Evolutionary conservation across 768 basidiomycete species (phyloP).

Genomic region (Kwoniella sp.): DNA sequence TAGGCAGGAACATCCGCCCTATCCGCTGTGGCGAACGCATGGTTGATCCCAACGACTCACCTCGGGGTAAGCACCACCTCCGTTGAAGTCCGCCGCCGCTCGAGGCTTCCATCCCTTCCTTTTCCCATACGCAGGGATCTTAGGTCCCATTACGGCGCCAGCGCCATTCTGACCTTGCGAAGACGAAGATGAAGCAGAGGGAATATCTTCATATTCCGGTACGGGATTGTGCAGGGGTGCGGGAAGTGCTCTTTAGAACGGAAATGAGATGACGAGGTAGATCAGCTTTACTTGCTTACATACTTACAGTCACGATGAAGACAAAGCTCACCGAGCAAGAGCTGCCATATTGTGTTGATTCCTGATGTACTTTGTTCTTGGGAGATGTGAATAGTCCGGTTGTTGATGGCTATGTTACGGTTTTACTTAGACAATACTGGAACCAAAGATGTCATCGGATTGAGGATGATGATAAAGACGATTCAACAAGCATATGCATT

Average conservation of each 20-base stretch:
- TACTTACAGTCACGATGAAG: background rate
- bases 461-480: too few relatives aligned
- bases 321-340: constrained; percentile 68
- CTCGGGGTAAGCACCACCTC: constrained; percentile 56
- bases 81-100: constrained; percentile 77
- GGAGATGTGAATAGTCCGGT: too few relatives aligned
- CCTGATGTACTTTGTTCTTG: too few relatives aligned
- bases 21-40: too few relatives aligned
- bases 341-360: constrained; percentile 62
- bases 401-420: too few relatives aligned
- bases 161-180: background rate
- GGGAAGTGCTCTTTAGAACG: constrained; percentile 47
- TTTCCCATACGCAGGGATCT: constrained; percentile 81
- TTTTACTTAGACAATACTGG: too few relatives aligned
- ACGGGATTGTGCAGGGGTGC: constrained; percentile 48
- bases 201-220: constrained; percentile 40
- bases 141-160: constrained; percentile 43
- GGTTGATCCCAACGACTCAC: too few relatives aligned
- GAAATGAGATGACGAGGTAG: background rate
- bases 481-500: too few relatives aligned
- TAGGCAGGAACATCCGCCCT: background rate
- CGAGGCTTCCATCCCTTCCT: constrained; percentile 83
- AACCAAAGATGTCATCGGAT: too few relatives aligned
- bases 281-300: constrained; percentile 12
- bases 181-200: constrained; percentile 6